Percentiles rank a stretch among this genome's conserved stretches.
phyloP scores from a whole-genome alignment of 2,329 filamentous ascomycete genomes.

The Aspergillus piperis region DNA sequence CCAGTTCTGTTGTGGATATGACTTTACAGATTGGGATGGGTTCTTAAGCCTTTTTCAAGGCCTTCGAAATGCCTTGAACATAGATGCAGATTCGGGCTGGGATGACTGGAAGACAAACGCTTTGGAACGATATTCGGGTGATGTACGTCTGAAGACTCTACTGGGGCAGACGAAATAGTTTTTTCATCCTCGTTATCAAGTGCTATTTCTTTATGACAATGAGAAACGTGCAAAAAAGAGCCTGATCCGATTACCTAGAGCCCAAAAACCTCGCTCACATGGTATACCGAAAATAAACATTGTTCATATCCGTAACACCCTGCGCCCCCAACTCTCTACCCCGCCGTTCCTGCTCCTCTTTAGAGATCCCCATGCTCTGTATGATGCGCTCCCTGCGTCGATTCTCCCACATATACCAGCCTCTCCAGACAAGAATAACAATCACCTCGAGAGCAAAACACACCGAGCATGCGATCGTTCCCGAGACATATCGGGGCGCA shows the following conservation, averaged over 20 bases:
- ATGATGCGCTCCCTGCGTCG: neutral
- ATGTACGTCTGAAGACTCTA: too few relatives aligned
- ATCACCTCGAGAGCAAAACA: neutral
- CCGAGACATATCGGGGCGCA: neutral
- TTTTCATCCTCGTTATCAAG: too few relatives aligned
- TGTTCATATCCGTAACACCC: slow-evolving; percentile 6
- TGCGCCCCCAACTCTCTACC: neutral
- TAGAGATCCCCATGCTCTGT: neutral
- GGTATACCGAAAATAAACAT: slow-evolving; percentile 4
- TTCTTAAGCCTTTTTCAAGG: too few relatives aligned
- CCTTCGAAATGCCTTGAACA: too few relatives aligned
- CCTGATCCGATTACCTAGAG: neutral
- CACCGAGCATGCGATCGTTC: neutral
- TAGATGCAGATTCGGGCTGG: too few relatives aligned
- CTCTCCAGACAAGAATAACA: neutral
- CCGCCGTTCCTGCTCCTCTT: neutral
- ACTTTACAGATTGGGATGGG: too few relatives aligned
- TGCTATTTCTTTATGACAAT: too few relatives aligned
- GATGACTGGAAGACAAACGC: too few relatives aligned
- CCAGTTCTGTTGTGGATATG: too few relatives aligned
- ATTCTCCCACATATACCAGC: slow-evolving; percentile 2
- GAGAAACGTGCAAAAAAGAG: too few relatives aligned
- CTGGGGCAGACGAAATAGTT: too few relatives aligned
- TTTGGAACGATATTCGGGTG: too few relatives aligned
- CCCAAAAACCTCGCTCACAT: neutral